phyloP scores from a whole-genome alignment of 306 rosid species.

The Psophocarpus tetragonolobus region DNA sequence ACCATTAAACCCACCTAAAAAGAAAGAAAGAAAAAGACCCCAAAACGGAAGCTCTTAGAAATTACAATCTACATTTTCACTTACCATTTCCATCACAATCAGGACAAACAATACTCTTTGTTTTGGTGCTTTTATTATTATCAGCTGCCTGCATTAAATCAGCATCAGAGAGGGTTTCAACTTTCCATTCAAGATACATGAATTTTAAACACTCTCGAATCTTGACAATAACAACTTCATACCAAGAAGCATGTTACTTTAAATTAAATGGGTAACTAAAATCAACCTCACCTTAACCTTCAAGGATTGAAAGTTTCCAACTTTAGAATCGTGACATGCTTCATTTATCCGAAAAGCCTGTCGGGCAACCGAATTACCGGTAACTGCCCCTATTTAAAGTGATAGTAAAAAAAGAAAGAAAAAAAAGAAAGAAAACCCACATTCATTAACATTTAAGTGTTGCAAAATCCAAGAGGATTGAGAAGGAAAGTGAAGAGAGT shows the following conservation, averaged over 20 bases:
- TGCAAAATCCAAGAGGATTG: not conserved
- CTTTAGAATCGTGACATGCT: not conserved
- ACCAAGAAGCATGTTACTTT: not conserved
- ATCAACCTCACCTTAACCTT: not conserved
- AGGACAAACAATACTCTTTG: not conserved
- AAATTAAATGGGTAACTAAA: not conserved
- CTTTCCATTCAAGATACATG: not conserved
- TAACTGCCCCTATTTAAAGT: not conserved
- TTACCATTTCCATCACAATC: not conserved
- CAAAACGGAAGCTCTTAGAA: not conserved
- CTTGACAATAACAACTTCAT: not conserved
- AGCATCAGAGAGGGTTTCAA: not conserved
- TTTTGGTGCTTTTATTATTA: not conserved
- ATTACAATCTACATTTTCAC: not conserved
- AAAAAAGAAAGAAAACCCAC: not conserved
- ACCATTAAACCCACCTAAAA: not conserved
- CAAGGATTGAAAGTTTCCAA: not conserved
- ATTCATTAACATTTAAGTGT: not conserved
- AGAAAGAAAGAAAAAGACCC: not conserved
- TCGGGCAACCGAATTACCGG: not conserved
- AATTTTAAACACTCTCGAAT: not conserved
- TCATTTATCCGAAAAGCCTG: not conserved
- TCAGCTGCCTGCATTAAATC: not conserved
- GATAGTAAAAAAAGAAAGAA: too few relatives aligned
- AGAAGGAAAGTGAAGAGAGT: not conserved